Evolutionary conservation across 2,329 filamentous ascomycete genomes (phyloP), one percentile per base, ranked within the genome.

Genomic region (Ophiosphaerella herpotricha): DNA sequence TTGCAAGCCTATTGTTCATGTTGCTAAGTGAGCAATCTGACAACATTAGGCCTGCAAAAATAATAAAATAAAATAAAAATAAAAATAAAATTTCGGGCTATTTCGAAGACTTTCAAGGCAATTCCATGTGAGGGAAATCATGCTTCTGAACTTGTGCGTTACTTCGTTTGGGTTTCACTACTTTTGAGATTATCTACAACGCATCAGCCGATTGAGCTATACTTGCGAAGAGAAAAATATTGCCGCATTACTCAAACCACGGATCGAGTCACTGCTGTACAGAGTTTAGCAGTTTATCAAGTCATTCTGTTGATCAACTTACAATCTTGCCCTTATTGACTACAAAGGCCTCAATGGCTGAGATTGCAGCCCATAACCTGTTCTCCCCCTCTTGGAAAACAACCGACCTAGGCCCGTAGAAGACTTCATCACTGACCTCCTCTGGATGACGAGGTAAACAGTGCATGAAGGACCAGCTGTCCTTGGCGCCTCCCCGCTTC

Each of bases 381-480:
- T 99, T 99, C 77, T 97, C 92, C 0, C 91, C 94, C 75, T 99
- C 94, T 2, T 85, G 85, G 77, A 97, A 99, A 4, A 97, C 94
- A 23, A 99, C 78, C 34, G 90, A 96, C 66, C 88, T 83, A 0
- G 84, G 80, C 40, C 90, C 86, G 74, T 97, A 97, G 70, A 99
- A 97, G 1, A 99, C 92, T 68, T 94, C 91, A 67, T 99, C 93
- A 50, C 83, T 85, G 31, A 99, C 94, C 77, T 99, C 94, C 74
- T 99, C 93, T 0, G 84, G 84, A 70, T 99, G 92, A 55, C 94
- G 84, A 12, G 94, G 94, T 51, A 99, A 76, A 73, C 94, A 99
- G 78, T 99, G 94, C 94, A 99, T 97, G 73, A 99, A 99, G 75
- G 90, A 91, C 94, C 94, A 99, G 56, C 83, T 83, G 12, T 88